Percentiles rank a stretch among this genome's conserved stretches.
phyloP scores from a whole-genome alignment of 2,329 filamentous ascomycete genomes.

The Grosmannia clavigera region DNA sequence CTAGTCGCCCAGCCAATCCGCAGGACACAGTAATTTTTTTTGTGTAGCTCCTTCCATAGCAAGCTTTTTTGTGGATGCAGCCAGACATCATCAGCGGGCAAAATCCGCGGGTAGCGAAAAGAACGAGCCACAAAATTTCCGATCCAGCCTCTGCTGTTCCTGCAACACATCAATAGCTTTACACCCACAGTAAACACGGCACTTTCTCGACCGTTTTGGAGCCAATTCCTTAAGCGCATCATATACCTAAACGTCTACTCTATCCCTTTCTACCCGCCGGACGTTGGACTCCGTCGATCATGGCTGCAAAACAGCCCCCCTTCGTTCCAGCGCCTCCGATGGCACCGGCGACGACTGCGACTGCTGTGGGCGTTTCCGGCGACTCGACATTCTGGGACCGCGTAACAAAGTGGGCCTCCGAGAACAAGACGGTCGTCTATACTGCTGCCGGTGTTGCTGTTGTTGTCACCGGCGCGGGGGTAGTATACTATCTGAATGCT shows the following conservation, averaged over 20 bases:
- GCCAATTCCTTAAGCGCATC: not conserved
- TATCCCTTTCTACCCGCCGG: not conserved
- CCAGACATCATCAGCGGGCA: conserved; percentile 13
- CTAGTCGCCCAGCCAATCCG: not conserved
- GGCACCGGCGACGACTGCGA: conserved; percentile 27
- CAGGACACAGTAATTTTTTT: not conserved
- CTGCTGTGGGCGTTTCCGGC: conserved; percentile 36
- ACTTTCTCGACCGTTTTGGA: not conserved
- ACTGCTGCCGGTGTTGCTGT: conserved; percentile 91
- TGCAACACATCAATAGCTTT: not conserved
- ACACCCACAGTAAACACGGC: not conserved
- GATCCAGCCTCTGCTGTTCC: not conserved
- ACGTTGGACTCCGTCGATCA: conserved; percentile 11
- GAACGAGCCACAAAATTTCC: not conserved
- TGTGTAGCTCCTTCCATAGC: conserved; percentile 12
- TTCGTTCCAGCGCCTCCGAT: conserved; percentile 20
- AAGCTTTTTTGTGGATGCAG: conserved; percentile 9
- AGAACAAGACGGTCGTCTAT: conserved; percentile 92
- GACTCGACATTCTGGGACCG: conserved; percentile 77
- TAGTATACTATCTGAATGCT: conserved; percentile 75
- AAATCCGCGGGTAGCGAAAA: conserved; percentile 4
- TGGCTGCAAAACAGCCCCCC: conserved; percentile 27
- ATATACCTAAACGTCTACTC: not conserved
- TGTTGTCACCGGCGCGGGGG: conserved; percentile 81
- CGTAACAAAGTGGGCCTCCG: conserved; percentile 80